A percentile compares a stretch with the other conserved stretches of the same genome.
Evolutionary conservation across 306 rosid genomes (phyloP).

Genomic region (Fragaria nilgerrensis): DNA sequence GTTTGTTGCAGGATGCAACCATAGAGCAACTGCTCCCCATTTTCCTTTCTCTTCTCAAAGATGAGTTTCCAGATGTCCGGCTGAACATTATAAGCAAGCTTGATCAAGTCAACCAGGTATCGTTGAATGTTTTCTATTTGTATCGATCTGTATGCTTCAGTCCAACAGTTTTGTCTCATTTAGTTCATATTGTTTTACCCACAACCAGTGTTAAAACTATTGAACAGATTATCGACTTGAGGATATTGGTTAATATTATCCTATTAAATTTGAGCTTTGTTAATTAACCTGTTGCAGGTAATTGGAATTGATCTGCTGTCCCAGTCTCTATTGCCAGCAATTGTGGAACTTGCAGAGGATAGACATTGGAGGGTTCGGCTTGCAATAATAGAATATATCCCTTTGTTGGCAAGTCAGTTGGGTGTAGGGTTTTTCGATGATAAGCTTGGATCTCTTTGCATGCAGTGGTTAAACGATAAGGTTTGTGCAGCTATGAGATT

Average conservation of each 20-base stretch:
- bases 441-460: slow-evolving; percentile 97
- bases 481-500: slow-evolving; percentile 40
- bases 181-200: not conserved
- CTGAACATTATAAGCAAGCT: slow-evolving; percentile 96
- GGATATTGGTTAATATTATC: not conserved
- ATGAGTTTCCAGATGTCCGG: slow-evolving; percentile 98
- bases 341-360: slow-evolving; percentile 99
- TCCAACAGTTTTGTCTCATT: not conserved
- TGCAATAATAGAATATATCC: slow-evolving; percentile 95
- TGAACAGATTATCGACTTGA: not conserved
- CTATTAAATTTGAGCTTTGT: not conserved
- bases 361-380: slow-evolving; percentile 99
- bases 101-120: slow-evolving; percentile 99
- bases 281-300: slow-evolving; percentile 48
- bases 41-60: slow-evolving; percentile 92
- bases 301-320: slow-evolving; percentile 96
- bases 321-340: slow-evolving; percentile 93
- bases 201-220: not conserved
- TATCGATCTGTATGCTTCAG: not conserved
- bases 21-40: slow-evolving; percentile 95
- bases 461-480: slow-evolving; percentile 99
- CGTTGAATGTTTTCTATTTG: slow-evolving; percentile 10
- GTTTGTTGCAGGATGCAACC: slow-evolving; percentile 82
- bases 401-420: slow-evolving; percentile 94
- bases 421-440: slow-evolving; percentile 97